Conservation (phyloP, 192 early-diverging fungal species). For the Chytriomyces sp. region DNA sequence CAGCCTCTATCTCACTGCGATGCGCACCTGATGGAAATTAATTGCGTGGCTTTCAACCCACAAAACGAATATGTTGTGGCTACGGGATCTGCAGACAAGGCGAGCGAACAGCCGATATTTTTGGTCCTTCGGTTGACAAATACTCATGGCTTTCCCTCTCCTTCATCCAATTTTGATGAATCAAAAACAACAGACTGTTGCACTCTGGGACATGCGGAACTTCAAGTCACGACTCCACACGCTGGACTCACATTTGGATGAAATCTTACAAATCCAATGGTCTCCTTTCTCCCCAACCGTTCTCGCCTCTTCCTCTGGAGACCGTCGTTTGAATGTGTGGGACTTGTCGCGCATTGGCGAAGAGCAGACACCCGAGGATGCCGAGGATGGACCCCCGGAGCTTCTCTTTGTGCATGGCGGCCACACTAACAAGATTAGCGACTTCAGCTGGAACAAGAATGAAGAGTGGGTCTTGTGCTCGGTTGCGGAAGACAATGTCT, state of each 20-base stretch:
- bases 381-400: slow-evolving; percentile 97
- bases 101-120: too few relatives aligned
- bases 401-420: slow-evolving; percentile 98
- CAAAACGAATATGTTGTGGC: slow-evolving; percentile 86
- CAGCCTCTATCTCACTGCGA: slow-evolving; percentile 72
- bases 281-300: slow-evolving; percentile 90
- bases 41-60: slow-evolving; percentile 94
- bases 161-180: background rate
- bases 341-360: slow-evolving; percentile 92
- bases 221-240: slow-evolving; percentile 81
- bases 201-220: slow-evolving; percentile 97
- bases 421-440: slow-evolving; percentile 94
- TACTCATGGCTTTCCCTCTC: too few relatives aligned
- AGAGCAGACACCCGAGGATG: slow-evolving; percentile 92
- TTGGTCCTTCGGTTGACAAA: too few relatives aligned
- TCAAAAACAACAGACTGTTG: slow-evolving; percentile 66
- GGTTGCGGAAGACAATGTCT: slow-evolving; percentile 95
- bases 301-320: slow-evolving; percentile 84
- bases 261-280: slow-evolving; percentile 92
- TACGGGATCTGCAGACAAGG: slow-evolving; percentile 92
- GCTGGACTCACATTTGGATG: slow-evolving; percentile 87
- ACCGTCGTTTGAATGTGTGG: slow-evolving; percentile 93
- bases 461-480: slow-evolving; percentile 93
- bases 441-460: slow-evolving; percentile 94
- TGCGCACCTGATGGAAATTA: slow-evolving; percentile 91